phyloP scores from a whole-genome alignment of 2,329 filamentous ascomycete genomes.

The Onygena corvina region DNA sequence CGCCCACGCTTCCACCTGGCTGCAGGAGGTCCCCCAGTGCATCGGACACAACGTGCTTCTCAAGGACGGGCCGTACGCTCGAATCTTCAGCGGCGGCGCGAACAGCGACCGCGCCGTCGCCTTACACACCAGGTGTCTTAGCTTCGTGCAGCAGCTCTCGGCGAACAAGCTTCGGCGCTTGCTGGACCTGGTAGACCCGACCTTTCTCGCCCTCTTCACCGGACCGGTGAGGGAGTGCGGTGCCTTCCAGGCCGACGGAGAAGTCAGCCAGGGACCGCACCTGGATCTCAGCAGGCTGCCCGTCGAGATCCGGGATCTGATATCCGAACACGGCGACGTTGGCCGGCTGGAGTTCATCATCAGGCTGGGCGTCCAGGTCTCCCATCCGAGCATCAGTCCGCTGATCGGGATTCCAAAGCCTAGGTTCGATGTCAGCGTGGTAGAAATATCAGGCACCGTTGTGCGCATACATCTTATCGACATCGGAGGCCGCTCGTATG shows the following conservation, averaged over 20 bases:
- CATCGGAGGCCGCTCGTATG: not conserved
- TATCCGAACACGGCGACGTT: not conserved
- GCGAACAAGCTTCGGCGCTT: not conserved
- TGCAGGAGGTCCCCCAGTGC: conserved; percentile 3
- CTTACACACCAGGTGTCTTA: conserved; percentile 9
- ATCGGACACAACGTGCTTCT: not conserved
- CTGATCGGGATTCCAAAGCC: not conserved
- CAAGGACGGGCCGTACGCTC: not conserved
- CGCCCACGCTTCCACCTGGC: not conserved
- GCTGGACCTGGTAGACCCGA: conserved; percentile 8
- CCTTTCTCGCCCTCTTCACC: not conserved
- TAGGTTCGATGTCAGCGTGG: not conserved
- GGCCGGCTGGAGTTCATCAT: conserved; percentile 5
- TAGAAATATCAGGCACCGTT: not conserved
- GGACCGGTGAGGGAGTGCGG: not conserved
- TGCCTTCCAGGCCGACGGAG: conserved; percentile 1
- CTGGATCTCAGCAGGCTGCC: not conserved
- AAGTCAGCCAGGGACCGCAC: not conserved
- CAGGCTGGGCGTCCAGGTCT: not conserved
- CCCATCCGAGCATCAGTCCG: not conserved
- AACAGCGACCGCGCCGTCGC: conserved; percentile 3
- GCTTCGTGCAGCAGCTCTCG: not conserved
- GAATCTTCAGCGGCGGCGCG: not conserved
- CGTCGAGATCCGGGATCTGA: conserved; percentile 3
- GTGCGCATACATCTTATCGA: conserved; percentile 8